Evolutionary conservation across 2,329 filamentous ascomycete genomes (phyloP).

Genomic region (Alternaria rosae): DNA sequence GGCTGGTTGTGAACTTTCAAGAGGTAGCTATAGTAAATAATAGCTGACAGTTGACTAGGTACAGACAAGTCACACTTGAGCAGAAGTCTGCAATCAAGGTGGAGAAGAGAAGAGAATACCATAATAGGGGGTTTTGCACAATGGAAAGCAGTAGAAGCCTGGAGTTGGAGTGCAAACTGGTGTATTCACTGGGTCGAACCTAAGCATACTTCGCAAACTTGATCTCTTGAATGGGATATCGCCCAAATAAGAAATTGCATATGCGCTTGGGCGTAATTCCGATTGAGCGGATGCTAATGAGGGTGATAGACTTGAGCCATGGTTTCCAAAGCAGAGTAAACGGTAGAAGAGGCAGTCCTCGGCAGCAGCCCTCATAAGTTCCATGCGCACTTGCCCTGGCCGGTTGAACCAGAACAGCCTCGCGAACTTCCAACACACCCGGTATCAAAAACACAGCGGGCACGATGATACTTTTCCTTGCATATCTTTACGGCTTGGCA

Average conservation of each 20-base stretch:
- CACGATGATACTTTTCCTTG: too few species aligned
- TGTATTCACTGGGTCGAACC: not conserved
- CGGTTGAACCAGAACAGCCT: too few species aligned
- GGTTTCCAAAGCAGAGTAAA: not conserved
- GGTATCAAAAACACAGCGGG: not conserved
- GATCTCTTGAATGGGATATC: too few species aligned
- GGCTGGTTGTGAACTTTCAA: not conserved
- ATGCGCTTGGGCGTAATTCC: too few species aligned
- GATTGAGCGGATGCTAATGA: not conserved
- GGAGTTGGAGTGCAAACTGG: not conserved
- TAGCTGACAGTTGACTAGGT: rapidly evolving
- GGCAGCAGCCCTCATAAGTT: not conserved
- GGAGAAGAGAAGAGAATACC: too few species aligned
- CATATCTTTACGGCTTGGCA: too few species aligned
- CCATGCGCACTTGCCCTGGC: not conserved
- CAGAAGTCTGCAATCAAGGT: not conserved
- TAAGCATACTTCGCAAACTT: too few species aligned
- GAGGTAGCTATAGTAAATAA: not conserved
- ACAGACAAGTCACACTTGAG: not conserved
- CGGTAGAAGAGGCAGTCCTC: not conserved
- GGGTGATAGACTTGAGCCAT: not conserved
- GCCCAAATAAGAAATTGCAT: too few species aligned
- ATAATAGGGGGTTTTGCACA: not conserved
- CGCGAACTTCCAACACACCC: too few species aligned
- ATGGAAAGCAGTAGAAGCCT: not conserved